These are phyloP conservation scores for Teratosphaeria nubilosa DNA, from an alignment of 2,329 filamentous ascomycete genomes.

Conservation along the genomic window DNA sequence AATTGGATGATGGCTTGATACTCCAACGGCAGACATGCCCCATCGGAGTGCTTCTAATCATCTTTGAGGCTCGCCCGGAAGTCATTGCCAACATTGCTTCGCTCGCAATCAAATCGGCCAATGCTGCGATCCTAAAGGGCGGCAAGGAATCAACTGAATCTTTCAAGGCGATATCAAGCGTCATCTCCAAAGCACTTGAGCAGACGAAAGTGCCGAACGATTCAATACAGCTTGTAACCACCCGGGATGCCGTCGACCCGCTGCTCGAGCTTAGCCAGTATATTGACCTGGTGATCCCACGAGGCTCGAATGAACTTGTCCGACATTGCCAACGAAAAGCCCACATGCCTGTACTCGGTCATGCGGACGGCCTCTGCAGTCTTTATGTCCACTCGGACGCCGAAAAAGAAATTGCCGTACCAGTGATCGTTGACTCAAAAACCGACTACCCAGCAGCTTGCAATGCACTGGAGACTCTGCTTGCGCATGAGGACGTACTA, in stretches of 20 bases:
- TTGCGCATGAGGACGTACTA: constrained; percentile 67
- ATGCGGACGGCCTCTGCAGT: constrained; percentile 86
- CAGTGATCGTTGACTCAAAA: constrained; percentile 82
- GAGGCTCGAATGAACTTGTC: constrained; percentile 83
- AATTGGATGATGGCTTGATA: constrained; percentile 73
- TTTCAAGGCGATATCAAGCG: constrained; percentile 80
- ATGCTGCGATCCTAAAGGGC: constrained; percentile 92
- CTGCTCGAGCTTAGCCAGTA: constrained; percentile 76
- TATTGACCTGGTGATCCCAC: constrained; percentile 91
- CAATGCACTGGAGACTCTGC: constrained; percentile 84
- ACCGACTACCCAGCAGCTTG: constrained; percentile 91
- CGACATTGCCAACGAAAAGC: constrained; percentile 82
- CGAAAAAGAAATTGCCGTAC: constrained; percentile 58
- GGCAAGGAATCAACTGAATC: constrained; percentile 93
- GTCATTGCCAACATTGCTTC: constrained; percentile 98
- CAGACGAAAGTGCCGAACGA: constrained; percentile 67
- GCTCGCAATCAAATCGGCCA: constrained; percentile 91
- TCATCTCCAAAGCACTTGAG: constrained; percentile 69
- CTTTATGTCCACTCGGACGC: constrained; percentile 76
- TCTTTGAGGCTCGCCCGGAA: constrained; percentile 94
- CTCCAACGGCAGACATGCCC: constrained; percentile 86
- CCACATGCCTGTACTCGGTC: constrained; percentile 88
- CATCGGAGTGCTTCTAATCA: constrained; percentile 94
- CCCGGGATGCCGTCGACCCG: constrained; percentile 78
- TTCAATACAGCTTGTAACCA: constrained; percentile 88